phyloP scores from a whole-genome alignment of 2,329 filamentous ascomycete genomes.

The Beauveria bassiana region DNA sequence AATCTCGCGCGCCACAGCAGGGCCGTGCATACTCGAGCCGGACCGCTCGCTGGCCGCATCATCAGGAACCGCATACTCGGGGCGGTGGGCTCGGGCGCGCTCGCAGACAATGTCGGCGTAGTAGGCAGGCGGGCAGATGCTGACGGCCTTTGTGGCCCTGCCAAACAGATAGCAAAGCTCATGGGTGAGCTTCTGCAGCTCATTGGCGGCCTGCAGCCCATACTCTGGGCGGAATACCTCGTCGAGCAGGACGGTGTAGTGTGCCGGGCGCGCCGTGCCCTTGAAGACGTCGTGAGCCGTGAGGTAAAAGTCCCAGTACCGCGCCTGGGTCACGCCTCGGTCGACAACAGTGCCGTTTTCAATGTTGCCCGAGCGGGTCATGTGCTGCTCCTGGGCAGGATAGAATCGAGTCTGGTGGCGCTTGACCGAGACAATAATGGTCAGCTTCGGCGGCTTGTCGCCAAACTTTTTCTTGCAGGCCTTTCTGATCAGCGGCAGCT shows the following conservation, averaged over 20 bases:
- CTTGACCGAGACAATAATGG: slow-evolving; percentile 77
- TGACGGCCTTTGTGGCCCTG: slow-evolving; percentile 81
- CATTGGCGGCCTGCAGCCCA: slow-evolving; percentile 47
- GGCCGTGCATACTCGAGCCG: background rate
- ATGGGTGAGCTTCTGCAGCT: slow-evolving; percentile 66
- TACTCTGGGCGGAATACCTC: slow-evolving; percentile 52
- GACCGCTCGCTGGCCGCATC: slow-evolving; percentile 21
- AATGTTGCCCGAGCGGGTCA: slow-evolving; percentile 55
- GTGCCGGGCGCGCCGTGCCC: slow-evolving; percentile 75
- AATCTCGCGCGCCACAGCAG: slow-evolving; percentile 21
- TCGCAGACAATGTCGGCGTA: slow-evolving; percentile 84
- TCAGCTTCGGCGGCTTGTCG: slow-evolving; percentile 50
- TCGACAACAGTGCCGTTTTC: slow-evolving; percentile 76
- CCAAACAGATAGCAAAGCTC: slow-evolving; percentile 78
- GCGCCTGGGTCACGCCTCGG: slow-evolving; percentile 67
- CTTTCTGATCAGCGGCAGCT: slow-evolving; percentile 57
- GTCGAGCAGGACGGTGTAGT: slow-evolving; percentile 70
- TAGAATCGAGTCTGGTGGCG: slow-evolving; percentile 86
- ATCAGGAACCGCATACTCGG: slow-evolving; percentile 47
- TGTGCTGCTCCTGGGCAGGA: slow-evolving; percentile 46
- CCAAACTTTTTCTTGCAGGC: slow-evolving; percentile 58
- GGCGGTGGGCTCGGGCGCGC: slow-evolving; percentile 64
- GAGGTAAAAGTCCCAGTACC: slow-evolving; percentile 78
- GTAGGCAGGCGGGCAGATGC: slow-evolving; percentile 80
- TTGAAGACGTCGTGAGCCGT: slow-evolving; percentile 74